Conservation (phyloP, 805 yeast genomes). For the Ogataea kodamae region DNA sequence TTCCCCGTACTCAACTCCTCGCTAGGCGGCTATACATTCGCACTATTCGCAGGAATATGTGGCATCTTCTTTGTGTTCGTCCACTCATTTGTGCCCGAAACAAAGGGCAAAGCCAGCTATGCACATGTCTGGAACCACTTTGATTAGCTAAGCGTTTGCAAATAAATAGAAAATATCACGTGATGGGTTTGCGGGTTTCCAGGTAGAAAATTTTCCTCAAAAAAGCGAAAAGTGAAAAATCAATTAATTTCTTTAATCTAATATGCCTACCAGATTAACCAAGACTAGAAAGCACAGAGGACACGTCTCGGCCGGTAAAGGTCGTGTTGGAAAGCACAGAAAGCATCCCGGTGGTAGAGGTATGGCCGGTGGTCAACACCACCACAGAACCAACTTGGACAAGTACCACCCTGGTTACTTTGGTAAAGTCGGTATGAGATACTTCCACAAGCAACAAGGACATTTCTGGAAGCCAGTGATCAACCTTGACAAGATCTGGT, state of each 20-base stretch:
- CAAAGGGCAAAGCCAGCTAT: slow-evolving; percentile 60
- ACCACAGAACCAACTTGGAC: slow-evolving; percentile 99
- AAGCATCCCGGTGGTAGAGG: slow-evolving; percentile 99
- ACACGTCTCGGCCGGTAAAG: slow-evolving; percentile 99
- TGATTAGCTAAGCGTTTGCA: too few species aligned
- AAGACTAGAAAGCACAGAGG: slow-evolving; percentile 99
- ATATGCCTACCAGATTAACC: slow-evolving; percentile 98
- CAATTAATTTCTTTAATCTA: slow-evolving; percentile 13
- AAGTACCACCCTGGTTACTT: slow-evolving; percentile 99
- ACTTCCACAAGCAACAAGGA: slow-evolving; percentile 92
- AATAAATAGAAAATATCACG: slow-evolving; percentile 5
- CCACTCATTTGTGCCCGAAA: slow-evolving; percentile 60
- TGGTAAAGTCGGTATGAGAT: slow-evolving; percentile 99
- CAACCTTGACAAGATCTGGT: slow-evolving; percentile 98
- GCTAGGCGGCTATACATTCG: slow-evolving; percentile 78
- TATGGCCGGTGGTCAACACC: slow-evolving; percentile 99
- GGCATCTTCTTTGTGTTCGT: slow-evolving; percentile 47
- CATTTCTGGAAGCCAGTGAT: slow-evolving; percentile 98
- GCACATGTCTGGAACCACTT: slow-evolving; percentile 67
- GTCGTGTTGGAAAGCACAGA: slow-evolving; percentile 99
- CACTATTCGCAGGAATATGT: slow-evolving; percentile 63
- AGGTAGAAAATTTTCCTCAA: slow-evolving; percentile 9
- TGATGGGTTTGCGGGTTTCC: slow-evolving; percentile 12
- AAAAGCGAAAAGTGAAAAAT: slow-evolving; percentile 8
- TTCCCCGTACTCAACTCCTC: slow-evolving; percentile 69